Evolutionary conservation across 2,329 filamentous ascomycete genomes (phyloP).

Genomic region (Ophiostoma quercus): DNA sequence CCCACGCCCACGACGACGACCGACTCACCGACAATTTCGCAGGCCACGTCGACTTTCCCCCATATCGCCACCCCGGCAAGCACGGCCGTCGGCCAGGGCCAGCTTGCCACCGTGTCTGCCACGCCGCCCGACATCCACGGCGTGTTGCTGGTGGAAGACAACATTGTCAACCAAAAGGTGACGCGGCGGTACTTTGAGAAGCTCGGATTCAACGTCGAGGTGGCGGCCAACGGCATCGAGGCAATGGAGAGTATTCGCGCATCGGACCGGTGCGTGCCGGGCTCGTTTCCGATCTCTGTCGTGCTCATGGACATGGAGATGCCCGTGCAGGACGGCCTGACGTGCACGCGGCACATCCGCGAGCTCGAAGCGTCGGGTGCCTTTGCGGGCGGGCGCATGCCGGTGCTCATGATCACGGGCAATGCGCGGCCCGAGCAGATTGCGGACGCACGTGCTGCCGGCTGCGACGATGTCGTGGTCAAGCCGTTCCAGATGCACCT

Average conservation of each 20-base stretch:
- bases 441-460: slow-evolving; percentile 45
- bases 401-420: slow-evolving; percentile 62
- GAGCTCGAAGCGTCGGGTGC: slow-evolving; percentile 52
- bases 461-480: slow-evolving; percentile 61
- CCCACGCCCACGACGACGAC: not conserved
- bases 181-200: slow-evolving; percentile 48
- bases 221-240: slow-evolving; percentile 54
- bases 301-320: slow-evolving; percentile 75
- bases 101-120: slow-evolving; percentile 18
- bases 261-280: slow-evolving; percentile 28
- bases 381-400: slow-evolving; percentile 49
- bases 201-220: slow-evolving; percentile 46
- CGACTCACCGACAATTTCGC: not conserved
- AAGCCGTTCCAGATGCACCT: slow-evolving; percentile 65
- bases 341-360: slow-evolving; percentile 60
- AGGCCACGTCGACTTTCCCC: not conserved
- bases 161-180: slow-evolving; percentile 56
- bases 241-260: slow-evolving; percentile 46
- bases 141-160: slow-evolving; percentile 56
- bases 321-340: slow-evolving; percentile 67
- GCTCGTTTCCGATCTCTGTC: slow-evolving; percentile 46
- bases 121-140: slow-evolving; percentile 35
- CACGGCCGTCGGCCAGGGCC: not conserved
- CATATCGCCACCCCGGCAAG: not conserved
- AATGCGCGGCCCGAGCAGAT: slow-evolving; percentile 62